Conservation (phyloP, 2,329 filamentous ascomycete species). For the Pyrenochaeta sp. region DNA sequence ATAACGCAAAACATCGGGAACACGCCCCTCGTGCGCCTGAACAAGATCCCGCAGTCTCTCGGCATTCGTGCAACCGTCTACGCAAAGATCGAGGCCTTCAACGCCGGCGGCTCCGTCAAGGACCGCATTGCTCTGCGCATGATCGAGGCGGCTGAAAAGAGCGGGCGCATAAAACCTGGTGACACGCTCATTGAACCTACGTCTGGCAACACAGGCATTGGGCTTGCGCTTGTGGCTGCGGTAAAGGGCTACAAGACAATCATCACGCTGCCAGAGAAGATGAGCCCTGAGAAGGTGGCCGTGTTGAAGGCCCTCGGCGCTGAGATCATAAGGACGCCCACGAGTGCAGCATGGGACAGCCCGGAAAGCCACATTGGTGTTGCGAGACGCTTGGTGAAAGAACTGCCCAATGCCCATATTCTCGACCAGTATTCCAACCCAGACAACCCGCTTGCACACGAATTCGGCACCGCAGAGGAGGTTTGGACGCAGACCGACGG, state of each 20-base stretch:
- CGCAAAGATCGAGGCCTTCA: slow-evolving; percentile 92
- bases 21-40: slow-evolving; percentile 92
- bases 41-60: slow-evolving; percentile 89
- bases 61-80: slow-evolving; percentile 90
- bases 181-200: slow-evolving; percentile 98
- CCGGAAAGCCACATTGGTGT: slow-evolving; percentile 98
- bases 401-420: slow-evolving; percentile 96
- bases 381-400: slow-evolving; percentile 86
- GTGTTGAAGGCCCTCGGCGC: slow-evolving; percentile 93
- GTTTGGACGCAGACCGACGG: slow-evolving; percentile 92
- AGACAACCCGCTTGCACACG: slow-evolving; percentile 93
- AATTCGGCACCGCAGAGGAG: slow-evolving; percentile 93
- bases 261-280: slow-evolving; percentile 98
- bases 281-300: slow-evolving; percentile 97
- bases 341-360: slow-evolving; percentile 91
- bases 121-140: slow-evolving; percentile 96
- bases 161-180: slow-evolving; percentile 92
- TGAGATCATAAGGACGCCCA: slow-evolving; percentile 97
- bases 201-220: slow-evolving; percentile 97
- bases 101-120: slow-evolving; percentile 92
- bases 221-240: slow-evolving; percentile 89
- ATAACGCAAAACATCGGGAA: slow-evolving; percentile 92
- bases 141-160: slow-evolving; percentile 93
- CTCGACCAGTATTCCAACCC: slow-evolving; percentile 93
- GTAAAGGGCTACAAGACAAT: slow-evolving; percentile 99